Percentiles rank a stretch among this genome's conserved stretches.
These are phyloP conservation scores for Bisporella sp. DNA, from an alignment of 2,329 filamentous ascomycete species.

Conservation along the genomic window DNA sequence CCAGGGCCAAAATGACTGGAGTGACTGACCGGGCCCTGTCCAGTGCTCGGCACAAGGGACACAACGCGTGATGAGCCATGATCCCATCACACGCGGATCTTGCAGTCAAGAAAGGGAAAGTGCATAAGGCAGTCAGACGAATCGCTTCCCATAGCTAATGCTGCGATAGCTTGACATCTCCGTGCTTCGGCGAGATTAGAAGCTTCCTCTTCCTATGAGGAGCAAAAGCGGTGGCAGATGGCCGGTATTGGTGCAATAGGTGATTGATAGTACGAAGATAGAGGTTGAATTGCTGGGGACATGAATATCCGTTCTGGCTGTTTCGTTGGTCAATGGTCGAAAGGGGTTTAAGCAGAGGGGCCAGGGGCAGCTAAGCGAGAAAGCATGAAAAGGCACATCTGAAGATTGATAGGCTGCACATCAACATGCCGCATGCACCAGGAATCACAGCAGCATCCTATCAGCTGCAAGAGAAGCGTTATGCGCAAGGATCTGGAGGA, in stretches of 20 bases:
- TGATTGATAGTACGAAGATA: no score
- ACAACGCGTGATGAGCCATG: not conserved
- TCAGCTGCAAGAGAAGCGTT: slow-evolving; percentile 5
- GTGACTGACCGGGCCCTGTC: not conserved
- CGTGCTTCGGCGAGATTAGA: no score
- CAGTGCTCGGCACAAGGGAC: not conserved
- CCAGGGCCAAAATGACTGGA: not conserved
- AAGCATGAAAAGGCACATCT: not conserved
- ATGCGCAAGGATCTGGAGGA: not conserved
- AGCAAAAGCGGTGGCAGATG: no score
- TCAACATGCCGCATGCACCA: slow-evolving; percentile 12
- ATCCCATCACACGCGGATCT: not conserved
- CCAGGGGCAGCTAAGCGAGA: not conserved
- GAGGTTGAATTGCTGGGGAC: no score
- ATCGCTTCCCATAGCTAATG: no score
- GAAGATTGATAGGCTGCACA: not conserved
- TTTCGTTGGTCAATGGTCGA: not conserved
- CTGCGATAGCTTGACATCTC: no score
- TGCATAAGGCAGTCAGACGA: not conserved
- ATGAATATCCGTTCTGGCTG: not conserved
- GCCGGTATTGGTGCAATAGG: no score
- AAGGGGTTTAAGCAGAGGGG: not conserved
- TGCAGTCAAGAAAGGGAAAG: not conserved
- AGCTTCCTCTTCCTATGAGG: no score
- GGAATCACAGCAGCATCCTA: slow-evolving; percentile 16